Evolutionary conservation across 768 basidiomycete genomes (phyloP), one percentile per base, ranked within the genome.

Genomic region (Tulasnella calospora): DNA sequence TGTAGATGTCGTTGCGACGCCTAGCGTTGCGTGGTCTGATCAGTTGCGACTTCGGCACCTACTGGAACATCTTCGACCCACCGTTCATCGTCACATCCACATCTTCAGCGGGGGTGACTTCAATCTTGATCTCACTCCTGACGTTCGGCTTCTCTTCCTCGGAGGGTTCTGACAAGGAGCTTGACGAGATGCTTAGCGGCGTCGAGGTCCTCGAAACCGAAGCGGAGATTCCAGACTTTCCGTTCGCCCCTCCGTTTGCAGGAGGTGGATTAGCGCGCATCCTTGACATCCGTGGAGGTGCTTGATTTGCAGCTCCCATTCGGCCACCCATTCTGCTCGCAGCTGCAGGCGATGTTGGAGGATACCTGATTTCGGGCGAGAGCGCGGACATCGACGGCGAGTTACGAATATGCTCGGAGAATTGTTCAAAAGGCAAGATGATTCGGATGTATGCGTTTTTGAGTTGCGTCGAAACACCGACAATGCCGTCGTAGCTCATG

Each of bases 371-470:
- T n/a, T 40, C 30, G 33, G 47, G 71, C 7, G 79, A 78, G 41
- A 79, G 69, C 13, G 77, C 67, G 1, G 71, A 36, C 76, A 77
- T 78, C 21, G 76, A 71, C 27, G 55, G 35, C 44, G 79, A 78
- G 44, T 78, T 71, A 7, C 90, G 89, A 69, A 91, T 93, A 72
- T 91, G 89, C 71, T 92, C 89, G 78, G 90, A 92, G 83, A 95
- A 98, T 82, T 94, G 90, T 82, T 99, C 97, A 82, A 95, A 99
- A n/a, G 98, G 98, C 67, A 95, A 89, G 81, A 99, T 94, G 83
- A 99, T 94, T 76, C 92, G 90, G 78, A 88, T 88, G 84, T 97
- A 99, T 6, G 96, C 94, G 81, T 90, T 91, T 86, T 94, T 94
- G 84, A 99, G 90, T 82, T 96, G 93, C 1, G 92, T 91, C 21